Percentiles rank a stretch among this genome's conserved stretches.
Conservation (phyloP, 2,329 filamentous ascomycete species). For the Trichoderma harzianum region DNA sequence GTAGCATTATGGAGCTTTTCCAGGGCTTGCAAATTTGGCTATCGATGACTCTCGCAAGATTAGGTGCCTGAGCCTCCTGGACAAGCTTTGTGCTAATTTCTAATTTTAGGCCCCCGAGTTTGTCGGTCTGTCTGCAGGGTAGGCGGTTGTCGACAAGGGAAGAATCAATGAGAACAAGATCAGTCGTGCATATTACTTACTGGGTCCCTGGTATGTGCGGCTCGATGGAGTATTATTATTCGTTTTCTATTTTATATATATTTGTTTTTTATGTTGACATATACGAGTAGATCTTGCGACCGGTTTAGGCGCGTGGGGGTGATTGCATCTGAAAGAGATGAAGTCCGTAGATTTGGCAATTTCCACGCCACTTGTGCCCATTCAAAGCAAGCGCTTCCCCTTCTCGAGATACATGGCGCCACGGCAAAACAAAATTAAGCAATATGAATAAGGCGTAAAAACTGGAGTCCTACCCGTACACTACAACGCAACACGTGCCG, state of each 20-base stretch:
- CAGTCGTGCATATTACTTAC: neutral
- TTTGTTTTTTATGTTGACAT: neutral
- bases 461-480: neutral
- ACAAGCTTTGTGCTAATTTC: conserved; percentile 11
- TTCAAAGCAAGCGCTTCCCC: neutral
- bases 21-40: conserved; percentile 3
- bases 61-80: conserved; percentile 7
- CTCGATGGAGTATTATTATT: neutral
- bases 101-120: neutral
- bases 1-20: neutral
- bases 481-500: neutral
- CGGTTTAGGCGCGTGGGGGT: neutral
- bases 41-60: conserved; percentile 12
- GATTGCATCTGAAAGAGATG: neutral
- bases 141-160: neutral
- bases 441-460: neutral
- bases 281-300: neutral
- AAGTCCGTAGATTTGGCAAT: neutral
- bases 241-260: neutral
- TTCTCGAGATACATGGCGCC: neutral
- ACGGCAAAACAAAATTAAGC: neutral
- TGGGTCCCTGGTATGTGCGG: neutral
- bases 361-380: neutral
- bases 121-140: neutral
- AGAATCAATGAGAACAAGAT: neutral